Base-by-base conservation (phyloP, 1,284 basidiomycete species). In the Cystobasidiaceae sp. region DNA sequence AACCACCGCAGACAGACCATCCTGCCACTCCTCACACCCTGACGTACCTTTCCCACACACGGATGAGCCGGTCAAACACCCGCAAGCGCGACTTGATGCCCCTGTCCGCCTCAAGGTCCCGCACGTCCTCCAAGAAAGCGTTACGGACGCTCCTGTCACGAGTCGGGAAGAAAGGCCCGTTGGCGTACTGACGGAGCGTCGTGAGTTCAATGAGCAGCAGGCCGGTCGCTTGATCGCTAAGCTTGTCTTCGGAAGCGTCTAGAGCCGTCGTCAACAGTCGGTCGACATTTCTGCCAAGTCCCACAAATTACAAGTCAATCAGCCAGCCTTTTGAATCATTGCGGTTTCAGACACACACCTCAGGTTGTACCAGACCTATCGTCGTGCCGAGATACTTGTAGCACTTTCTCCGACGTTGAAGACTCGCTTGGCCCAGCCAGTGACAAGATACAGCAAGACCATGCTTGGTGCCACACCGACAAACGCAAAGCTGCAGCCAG, bases 401-500 rank as follows among this genome's bases (percentile, higher is more conserved):
- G 33, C 15, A 82, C 80, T 46, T 75, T 75, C 23, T 82, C 76
- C 80, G 19, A 81, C 81, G 1, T 73, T 75, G 81, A 81, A 85
- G 13, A 84, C 66, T 3, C 78, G 74, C 2, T 79, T 74, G 9
- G 86, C 41, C 75, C 83, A 85, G 4, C 83, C 30, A 11, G 63
- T 67, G 2, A 70, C 82, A 9, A 82, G 81, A 7, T 83, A 70
- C 1, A 86, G 80, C 72, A 93, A 93, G 3, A 93, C 82, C 45
- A 97, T 81, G 1, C 86, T 84, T 19, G 97, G 79, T 0, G 94
- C 93, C 13, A 98, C 88, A 70, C 94, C 94, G 65, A 97, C 93
- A 70, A 97, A 97, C 0, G 90, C 94, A 73, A 98, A 97, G 1
- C 60, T 62, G 33, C 33, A 27, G n/a, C n/a, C n/a, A n/a, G n/a